Evolutionary conservation across 352 stramenopile species (phyloP).

Genomic region (Phytophthora pluvialis): DNA sequence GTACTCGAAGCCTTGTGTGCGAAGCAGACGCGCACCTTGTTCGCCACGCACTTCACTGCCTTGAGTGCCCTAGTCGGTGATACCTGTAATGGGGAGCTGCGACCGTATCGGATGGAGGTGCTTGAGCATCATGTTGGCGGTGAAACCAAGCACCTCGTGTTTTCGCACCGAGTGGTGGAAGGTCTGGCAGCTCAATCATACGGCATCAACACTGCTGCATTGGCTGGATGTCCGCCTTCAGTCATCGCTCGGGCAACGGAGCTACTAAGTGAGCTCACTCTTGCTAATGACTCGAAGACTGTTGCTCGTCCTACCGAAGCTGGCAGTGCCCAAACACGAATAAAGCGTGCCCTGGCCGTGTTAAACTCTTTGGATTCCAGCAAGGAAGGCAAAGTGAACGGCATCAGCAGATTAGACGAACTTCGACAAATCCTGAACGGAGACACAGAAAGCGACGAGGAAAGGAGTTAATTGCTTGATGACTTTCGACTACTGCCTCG

Average conservation of each 20-base stretch:
- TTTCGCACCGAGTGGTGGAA: conserved; percentile 79
- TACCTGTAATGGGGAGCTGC: conserved; percentile 43
- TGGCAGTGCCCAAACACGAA: conserved; percentile 1
- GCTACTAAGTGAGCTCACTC: conserved; percentile 45
- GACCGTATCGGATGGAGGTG: conserved; percentile 77
- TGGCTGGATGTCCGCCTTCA: conserved; percentile 64
- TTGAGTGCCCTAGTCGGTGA: conserved; percentile 50
- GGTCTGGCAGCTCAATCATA: conserved; percentile 79
- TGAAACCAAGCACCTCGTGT: conserved; percentile 58
- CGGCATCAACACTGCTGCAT: conserved; percentile 74
- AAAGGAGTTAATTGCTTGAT: conserved; percentile 2
- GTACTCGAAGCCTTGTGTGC: conserved; percentile 75
- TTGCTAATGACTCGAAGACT: background rate
- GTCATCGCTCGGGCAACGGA: conserved; percentile 61
- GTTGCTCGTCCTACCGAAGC: background rate
- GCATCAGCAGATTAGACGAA: conserved; percentile 12
- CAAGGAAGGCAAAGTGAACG: background rate
- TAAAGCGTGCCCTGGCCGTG: conserved; percentile 12
- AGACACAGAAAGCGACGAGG: background rate
- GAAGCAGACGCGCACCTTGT: conserved; percentile 69
- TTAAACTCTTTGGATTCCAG: background rate
- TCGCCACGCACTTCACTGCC: conserved; percentile 88
- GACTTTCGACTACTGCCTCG: conserved; percentile 2
- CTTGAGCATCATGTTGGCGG: conserved; percentile 40
- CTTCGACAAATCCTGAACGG: conserved; percentile 21